A percentile compares a stretch with the other conserved stretches of the same genome.
These are phyloP conservation scores for Fusarium lateritium DNA, from an alignment of 2,329 filamentous ascomycete species.

Conservation along the genomic window DNA sequence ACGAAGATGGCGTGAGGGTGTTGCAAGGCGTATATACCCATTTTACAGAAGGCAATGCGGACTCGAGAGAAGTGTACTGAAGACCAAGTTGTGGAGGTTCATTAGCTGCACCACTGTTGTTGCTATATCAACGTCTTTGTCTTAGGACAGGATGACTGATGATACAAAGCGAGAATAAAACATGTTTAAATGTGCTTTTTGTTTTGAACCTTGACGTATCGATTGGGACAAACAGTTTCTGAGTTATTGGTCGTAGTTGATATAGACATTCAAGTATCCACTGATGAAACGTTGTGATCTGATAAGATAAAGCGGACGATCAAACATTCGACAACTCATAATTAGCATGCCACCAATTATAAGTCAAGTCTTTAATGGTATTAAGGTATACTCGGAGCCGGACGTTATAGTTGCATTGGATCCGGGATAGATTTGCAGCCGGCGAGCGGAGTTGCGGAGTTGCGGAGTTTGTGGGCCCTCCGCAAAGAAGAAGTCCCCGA, in stretches of 20 bases:
- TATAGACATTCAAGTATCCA: neutral
- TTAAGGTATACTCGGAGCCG: conserved; percentile 41
- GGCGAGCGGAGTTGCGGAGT: conserved; percentile 47
- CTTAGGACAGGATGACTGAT: conserved; percentile 4
- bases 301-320: conserved; percentile 28
- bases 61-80: conserved; percentile 16
- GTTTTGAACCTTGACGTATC: neutral
- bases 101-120: conserved; percentile 8
- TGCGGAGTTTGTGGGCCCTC: conserved; percentile 47
- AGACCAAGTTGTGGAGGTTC: conserved; percentile 16
- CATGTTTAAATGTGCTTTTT: neutral
- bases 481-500: conserved; percentile 20
- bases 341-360: conserved; percentile 3
- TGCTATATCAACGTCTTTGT: conserved; percentile 1
- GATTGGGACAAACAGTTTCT: neutral
- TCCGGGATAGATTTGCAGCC: conserved; percentile 7
- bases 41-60: conserved; percentile 44
- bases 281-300: conserved; percentile 3
- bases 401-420: conserved; percentile 41
- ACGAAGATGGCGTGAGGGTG: conserved; percentile 36
- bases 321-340: conserved; percentile 5
- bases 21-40: conserved; percentile 54
- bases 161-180: conserved; percentile 24
- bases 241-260: neutral
- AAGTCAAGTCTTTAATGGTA: neutral